Evolutionary conservation across 805 yeast genomes (phyloP), one percentile per base, ranked within the genome.

Genomic region (Nakazawaea molendinolei): DNA sequence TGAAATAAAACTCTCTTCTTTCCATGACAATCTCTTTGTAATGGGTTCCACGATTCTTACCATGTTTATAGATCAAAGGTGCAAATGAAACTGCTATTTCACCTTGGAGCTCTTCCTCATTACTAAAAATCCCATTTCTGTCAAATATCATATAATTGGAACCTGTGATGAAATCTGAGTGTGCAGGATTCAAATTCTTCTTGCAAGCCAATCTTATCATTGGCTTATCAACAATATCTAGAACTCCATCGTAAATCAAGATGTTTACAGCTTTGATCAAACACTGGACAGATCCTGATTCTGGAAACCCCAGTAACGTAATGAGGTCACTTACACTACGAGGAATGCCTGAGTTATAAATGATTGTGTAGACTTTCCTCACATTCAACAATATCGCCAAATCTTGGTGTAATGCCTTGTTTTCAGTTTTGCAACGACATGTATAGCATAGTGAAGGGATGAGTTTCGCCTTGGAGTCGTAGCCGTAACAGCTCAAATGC

Each of bases 401-500:
- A 18, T 44, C 50, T 21, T 41, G 23, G 32, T 38, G 36, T 3
- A 39, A 1, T 8, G 24, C 9, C 9, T 17, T 23, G 3, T 29
- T 34, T 8, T 32, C 20, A 12, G 22, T 10, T 8, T 19, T 23
- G 5, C 34, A 35, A 9, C 37, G 23, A 28, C 56, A 51, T 7
- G 27, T 16, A 6, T 37, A 17, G 33, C 58, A 53, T 8, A 23
- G 38, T 22, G 52, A 53, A 3, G 20, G 24, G 3, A 14, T 17
- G 12, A 33, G 21, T 20, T 16, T 33, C 22, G 16, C 33, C 10
- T 7, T 41, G 9, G 34, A 42, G 37, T 37, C 34, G 16, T 31
- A 26, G 2, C 44, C 43, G 25, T 45, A 48, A 22, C 59, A 54
- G 14, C 44, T 44, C 5, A 34, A 31, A 34, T 54, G 59, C 13